A percentile compares a stretch with the other conserved stretches of the same genome.
Conservation (phyloP, 192 early-diverging fungal genomes). For the Mortierella alpina region DNA sequence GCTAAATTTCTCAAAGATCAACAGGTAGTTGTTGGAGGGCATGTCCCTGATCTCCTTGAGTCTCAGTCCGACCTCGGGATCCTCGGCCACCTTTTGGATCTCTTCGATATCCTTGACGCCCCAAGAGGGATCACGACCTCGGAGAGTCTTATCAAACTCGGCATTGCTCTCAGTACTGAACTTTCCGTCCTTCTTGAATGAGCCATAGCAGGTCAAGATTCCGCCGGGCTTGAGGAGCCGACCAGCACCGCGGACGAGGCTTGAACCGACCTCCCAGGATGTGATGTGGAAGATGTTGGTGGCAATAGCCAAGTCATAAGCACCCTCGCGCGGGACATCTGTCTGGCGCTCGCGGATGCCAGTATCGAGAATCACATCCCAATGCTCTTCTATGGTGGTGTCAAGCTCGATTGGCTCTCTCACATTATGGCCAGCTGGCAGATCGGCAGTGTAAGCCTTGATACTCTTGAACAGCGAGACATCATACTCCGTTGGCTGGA, state of each 20-base stretch:
- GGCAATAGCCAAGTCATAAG: constrained; percentile 22
- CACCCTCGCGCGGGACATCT: not conserved
- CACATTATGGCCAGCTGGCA: constrained; percentile 1
- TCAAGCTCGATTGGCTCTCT: constrained; percentile 13
- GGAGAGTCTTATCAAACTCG: constrained; percentile 33
- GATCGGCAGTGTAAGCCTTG: constrained; percentile 21
- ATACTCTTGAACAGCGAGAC: constrained; percentile 22
- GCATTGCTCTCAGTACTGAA: constrained; percentile 20
- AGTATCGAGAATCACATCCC: not conserved
- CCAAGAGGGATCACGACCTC: constrained; percentile 24
- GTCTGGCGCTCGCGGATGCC: not conserved
- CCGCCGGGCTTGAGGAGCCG: constrained; percentile 15
- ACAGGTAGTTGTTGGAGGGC: constrained; percentile 42
- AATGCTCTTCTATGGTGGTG: constrained; percentile 15
- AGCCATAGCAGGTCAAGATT: constrained; percentile 14
- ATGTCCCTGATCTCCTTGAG: constrained; percentile 11
- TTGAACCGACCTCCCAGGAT: constrained; percentile 6
- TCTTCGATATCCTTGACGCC: constrained; percentile 27
- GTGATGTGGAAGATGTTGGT: constrained; percentile 39
- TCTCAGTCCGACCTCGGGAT: constrained; percentile 1
- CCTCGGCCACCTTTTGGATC: constrained; percentile 8
- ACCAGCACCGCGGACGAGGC: constrained; percentile 16
- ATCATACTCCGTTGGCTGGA: constrained; percentile 37
- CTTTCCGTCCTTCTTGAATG: constrained; percentile 33
- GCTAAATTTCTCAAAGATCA: constrained; percentile 16